Conservation (phyloP, 164 flowering plant genomes). For the Liquidambar formosana region DNA sequence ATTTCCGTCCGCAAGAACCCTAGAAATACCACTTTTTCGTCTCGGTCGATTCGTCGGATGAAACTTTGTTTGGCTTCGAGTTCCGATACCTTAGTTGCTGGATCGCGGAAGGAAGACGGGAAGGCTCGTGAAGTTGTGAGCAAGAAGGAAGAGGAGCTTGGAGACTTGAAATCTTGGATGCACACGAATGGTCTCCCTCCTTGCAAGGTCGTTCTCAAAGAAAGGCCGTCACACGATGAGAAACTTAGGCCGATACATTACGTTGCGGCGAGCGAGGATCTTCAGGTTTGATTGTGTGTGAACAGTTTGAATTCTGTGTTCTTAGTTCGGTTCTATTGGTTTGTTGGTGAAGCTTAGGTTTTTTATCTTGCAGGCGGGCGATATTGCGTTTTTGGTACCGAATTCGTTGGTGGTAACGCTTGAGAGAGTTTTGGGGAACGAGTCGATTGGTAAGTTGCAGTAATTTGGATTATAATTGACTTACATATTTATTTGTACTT, state of each 20-base stretch:
- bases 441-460: slow-evolving; percentile 68
- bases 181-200: slow-evolving; percentile 84
- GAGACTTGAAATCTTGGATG: slow-evolving; percentile 93
- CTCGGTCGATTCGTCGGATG: slow-evolving; percentile 21
- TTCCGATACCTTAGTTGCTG: slow-evolving; percentile 60
- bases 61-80: slow-evolving; percentile 45
- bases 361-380: slow-evolving; percentile 63
- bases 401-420: slow-evolving; percentile 90
- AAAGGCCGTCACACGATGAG: slow-evolving; percentile 57
- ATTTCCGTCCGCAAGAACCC: slow-evolving; percentile 11
- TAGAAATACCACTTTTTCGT: slow-evolving; percentile 10
- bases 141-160: slow-evolving; percentile 40
- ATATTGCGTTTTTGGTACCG: slow-evolving; percentile 88
- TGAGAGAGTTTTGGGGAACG: slow-evolving; percentile 93
- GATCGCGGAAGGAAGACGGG: slow-evolving; percentile 40
- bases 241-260: slow-evolving; percentile 71
- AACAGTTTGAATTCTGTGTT: background rate
- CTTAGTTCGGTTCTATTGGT: background rate
- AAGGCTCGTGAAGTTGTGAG: slow-evolving; percentile 23
- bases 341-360: background rate
- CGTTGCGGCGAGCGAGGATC: slow-evolving; percentile 90
- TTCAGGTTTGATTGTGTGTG: slow-evolving; percentile 47
- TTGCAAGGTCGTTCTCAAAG: slow-evolving; percentile 78
- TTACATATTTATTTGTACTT: background rate
- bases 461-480: background rate